Conservation (phyloP, 768 basidiomycete genomes). For the Pulveroboletus ravenelii region DNA sequence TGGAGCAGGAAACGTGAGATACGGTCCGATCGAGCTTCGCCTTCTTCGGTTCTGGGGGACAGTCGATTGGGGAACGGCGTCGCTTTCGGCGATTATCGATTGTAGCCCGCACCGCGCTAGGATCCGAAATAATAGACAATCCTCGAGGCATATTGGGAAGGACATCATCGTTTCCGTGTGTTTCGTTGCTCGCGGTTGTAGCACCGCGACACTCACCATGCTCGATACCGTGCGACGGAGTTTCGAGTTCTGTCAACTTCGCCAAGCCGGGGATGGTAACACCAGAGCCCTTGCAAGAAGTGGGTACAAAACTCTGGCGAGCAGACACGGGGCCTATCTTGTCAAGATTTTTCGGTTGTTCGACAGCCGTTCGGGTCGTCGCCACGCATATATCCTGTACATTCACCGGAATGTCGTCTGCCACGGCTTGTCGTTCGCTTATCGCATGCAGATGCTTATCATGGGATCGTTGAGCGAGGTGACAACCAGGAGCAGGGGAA, state of each 20-base stretch:
- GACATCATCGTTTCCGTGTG: neutral
- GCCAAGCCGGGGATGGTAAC: slow-evolving; percentile 1
- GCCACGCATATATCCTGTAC: slow-evolving; percentile 9
- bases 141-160: neutral
- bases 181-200: neutral
- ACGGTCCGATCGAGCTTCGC: slow-evolving; percentile 9
- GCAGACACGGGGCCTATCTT: neutral
- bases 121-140: neutral
- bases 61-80: slow-evolving; percentile 3
- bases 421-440: neutral
- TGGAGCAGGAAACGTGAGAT: neutral
- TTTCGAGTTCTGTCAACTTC: neutral
- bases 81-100: slow-evolving; percentile 10
- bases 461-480: neutral
- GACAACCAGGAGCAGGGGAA: neutral
- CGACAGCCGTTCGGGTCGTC: neutral
- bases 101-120: neutral
- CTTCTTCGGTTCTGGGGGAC: slow-evolving; percentile 12
- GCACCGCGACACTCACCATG: neutral
- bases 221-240: neutral
- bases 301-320: neutral
- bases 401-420: neutral
- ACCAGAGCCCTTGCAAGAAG: neutral
- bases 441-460: neutral
- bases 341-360: neutral